Evolutionary conservation across 768 basidiomycete species (phyloP).

Genomic region (Gloeophyllum trabeum): DNA sequence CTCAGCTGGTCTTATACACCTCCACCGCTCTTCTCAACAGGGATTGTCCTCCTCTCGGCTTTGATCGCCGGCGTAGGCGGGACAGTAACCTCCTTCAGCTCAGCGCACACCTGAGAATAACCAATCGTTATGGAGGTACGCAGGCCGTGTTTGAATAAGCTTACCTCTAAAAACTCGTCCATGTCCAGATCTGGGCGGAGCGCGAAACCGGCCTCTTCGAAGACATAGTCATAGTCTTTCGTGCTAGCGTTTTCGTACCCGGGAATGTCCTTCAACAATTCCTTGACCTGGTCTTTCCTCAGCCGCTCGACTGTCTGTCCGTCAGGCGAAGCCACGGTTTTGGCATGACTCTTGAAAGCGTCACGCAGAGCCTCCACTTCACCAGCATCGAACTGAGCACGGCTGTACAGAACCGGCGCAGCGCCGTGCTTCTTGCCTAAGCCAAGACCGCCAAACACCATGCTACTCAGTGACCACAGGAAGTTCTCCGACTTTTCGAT

Average conservation of each 20-base stretch:
- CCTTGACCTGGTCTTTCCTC: slow-evolving; percentile 25
- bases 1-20: slow-evolving; percentile 26
- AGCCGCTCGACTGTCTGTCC: slow-evolving; percentile 28
- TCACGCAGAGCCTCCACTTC: slow-evolving; percentile 31
- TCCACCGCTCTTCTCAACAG: slow-evolving; percentile 44
- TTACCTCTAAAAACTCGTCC: slow-evolving; percentile 83
- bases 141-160: slow-evolving; percentile 13
- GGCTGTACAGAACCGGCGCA: slow-evolving; percentile 25
- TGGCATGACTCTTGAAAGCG: slow-evolving; percentile 22
- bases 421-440: slow-evolving; percentile 9
- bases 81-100: slow-evolving; percentile 55
- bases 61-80: slow-evolving; percentile 22
- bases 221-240: slow-evolving; percentile 64
- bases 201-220: slow-evolving; percentile 64
- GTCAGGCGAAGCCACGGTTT: slow-evolving; percentile 8
- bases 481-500: slow-evolving; percentile 14
- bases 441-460: slow-evolving; percentile 1
- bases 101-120: slow-evolving; percentile 51
- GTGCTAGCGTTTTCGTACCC: slow-evolving; percentile 51
- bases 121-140: slow-evolving; percentile 1
- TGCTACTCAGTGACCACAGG: slow-evolving; percentile 6
- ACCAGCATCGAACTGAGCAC: slow-evolving; percentile 43
- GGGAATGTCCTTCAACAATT: slow-evolving; percentile 31
- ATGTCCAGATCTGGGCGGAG: slow-evolving; percentile 49
- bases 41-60: slow-evolving; percentile 31